Evolutionary conservation across 208 protist genomes (phyloP), one percentile per base, ranked within the genome.

Genomic region (Tetramitus jugosus): DNA sequence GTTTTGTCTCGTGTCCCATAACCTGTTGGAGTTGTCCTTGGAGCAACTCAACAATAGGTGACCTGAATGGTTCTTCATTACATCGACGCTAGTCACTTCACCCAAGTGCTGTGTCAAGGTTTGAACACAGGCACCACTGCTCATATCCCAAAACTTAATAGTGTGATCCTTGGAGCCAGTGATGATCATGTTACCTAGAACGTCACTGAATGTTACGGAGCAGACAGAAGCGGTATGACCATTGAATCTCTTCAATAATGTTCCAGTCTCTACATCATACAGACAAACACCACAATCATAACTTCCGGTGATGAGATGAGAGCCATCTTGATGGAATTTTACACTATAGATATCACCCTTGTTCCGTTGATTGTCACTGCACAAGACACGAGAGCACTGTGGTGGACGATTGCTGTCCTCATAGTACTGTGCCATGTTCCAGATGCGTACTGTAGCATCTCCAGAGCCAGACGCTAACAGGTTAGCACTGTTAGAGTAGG

Each of bases 251-350:
- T 80, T 82, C 3, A 99, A 61, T 0, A 90, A 86, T 72, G 91
- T 95, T 56, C 90, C 89, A 0, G 79, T 84, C 61, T 88, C 79
- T 26, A 96, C 94, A 42, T 93, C 87, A 95, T 96, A 99, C 72
- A 99, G 71, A 75, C 95, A 95, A 84, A 98, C 88, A 1, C 96
- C 99, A 83, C 94, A 94, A 87, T 99, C 97, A 85, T 99, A 96
- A 8, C 86, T 92, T 71, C 93, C 94, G 71, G 91, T 94, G 0
- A 97, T 88, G 35, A 99, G 79, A 6, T 89, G 76, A 87, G 98
- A 95, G 45, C 81, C 60, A 14, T 87, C 89, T 52, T 65, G 76
- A 49, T 46, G 26, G 23, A 74, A 29, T n/a, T 84, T 84, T 49
- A 83, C 84, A 69, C 85, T 81, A 31, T 83, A 67, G 26, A 94